phyloP scores from a whole-genome alignment of 129 eudicot genomes.

The Ambrosia artemisiifolia region DNA sequence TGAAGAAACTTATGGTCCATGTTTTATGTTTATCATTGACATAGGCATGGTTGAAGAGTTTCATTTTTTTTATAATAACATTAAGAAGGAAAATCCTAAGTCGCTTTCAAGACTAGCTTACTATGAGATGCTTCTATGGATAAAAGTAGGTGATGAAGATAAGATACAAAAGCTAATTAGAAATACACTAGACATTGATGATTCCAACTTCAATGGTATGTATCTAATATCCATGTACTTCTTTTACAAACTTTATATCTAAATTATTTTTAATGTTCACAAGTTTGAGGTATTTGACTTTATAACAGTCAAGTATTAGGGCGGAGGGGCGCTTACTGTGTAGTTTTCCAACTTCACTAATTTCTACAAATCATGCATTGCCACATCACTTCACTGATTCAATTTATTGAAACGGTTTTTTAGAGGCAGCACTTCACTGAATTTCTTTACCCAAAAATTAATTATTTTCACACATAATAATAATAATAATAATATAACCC shows the following conservation, averaged over 20 bases:
- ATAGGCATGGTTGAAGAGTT: slow-evolving; percentile 68
- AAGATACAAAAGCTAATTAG: slow-evolving; percentile 56
- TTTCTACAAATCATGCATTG: too few relatives aligned
- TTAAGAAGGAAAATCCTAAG: slow-evolving; percentile 56
- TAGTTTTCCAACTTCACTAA: too few relatives aligned
- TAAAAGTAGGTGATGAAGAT: slow-evolving; percentile 45
- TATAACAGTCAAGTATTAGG: background rate
- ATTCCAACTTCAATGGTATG: slow-evolving; percentile 53
- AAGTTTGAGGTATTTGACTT: slow-evolving; percentile 15
- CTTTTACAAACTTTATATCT: background rate
- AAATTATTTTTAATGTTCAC: background rate
- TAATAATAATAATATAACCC: too few relatives aligned
- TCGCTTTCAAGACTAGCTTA: slow-evolving; percentile 62
- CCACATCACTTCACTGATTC: too few relatives aligned
- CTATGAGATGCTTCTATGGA: slow-evolving; percentile 84
- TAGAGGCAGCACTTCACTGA: too few relatives aligned
- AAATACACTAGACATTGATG: slow-evolving; percentile 34
- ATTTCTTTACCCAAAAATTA: too few relatives aligned
- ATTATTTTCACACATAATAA: too few relatives aligned
- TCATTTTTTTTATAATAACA: slow-evolving; percentile 43
- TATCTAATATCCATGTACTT: slow-evolving; percentile 12
- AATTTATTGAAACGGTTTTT: too few relatives aligned
- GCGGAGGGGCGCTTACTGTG: too few relatives aligned
- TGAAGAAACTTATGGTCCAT: slow-evolving; percentile 69
- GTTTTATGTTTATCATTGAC: slow-evolving; percentile 61